phyloP scores from a whole-genome alignment of 2,329 filamentous ascomycete species.

The Herpotrichia juniperi region DNA sequence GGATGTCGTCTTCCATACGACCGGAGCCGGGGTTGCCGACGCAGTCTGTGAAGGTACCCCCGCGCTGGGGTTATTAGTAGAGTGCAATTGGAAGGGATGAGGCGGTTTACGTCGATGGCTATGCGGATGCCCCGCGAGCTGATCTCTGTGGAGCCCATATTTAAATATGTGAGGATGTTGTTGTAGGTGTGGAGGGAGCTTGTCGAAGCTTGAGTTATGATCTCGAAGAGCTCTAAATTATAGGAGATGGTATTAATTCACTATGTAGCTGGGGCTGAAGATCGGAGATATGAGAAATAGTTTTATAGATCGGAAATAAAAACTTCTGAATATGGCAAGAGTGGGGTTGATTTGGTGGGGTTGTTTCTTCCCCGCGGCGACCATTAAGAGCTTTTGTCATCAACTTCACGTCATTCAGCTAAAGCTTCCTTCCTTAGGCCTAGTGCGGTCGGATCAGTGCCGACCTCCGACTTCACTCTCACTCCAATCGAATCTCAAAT shows the following conservation, averaged over 20 bases:
- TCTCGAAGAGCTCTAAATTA: too few relatives aligned
- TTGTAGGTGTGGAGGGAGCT: neutral
- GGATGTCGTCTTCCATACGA: conserved; percentile 72
- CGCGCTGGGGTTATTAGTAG: conserved; percentile 58
- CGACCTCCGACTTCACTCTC: too few relatives aligned
- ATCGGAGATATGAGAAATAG: too few relatives aligned
- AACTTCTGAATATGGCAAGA: neutral
- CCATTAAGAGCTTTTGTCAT: neutral
- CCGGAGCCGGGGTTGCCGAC: conserved; percentile 78
- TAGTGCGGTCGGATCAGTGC: too few relatives aligned
- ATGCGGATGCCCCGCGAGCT: conserved; percentile 69
- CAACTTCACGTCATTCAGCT: neutral
- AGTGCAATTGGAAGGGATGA: neutral
- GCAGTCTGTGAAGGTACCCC: conserved; percentile 92
- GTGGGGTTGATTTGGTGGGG: neutral
- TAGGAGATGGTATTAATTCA: too few relatives aligned
- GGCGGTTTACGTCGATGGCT: conserved; percentile 62
- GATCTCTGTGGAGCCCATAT: conserved; percentile 34
- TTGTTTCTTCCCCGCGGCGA: neutral
- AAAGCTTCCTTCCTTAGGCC: too few relatives aligned
- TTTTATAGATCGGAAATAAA: too few relatives aligned
- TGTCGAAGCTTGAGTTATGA: neutral
- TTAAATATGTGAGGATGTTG: neutral
- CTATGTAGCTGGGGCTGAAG: too few relatives aligned
- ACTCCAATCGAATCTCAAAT: too few relatives aligned